Base-by-base conservation (phyloP, 75 land plant species). In the Sequoiadendron giganteum region DNA sequence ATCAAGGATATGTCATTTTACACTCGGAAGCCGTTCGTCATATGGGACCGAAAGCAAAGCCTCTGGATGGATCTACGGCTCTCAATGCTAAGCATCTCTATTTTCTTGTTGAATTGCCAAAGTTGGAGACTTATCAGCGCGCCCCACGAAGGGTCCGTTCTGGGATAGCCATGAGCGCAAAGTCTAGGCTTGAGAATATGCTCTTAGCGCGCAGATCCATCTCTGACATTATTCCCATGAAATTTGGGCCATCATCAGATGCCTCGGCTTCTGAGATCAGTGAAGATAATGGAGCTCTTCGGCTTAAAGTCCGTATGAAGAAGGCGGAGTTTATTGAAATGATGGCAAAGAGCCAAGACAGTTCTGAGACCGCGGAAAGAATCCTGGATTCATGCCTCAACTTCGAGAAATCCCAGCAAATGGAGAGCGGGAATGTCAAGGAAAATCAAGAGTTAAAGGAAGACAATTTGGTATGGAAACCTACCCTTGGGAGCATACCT, bases 1-100 rank as follows among this genome's bases (percentile, higher is more conserved):
- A 92, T 73, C 93, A 93, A 8, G 92, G 91, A 2, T 84, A 88
- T 68, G 91, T 91, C 9, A 38, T 94, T 54, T 73, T 94, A 43
- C 93, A 94, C 34, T 90, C 95, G 4, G 95, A 91, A 38, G 86
- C 91, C 0, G 95, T 94, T 6, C 90, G 92, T 85, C 92, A 89
- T 43, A 87, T 82, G 32, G 93, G 95, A 9, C 77, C 89, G 16
- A 77, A 90, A 85, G 91, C 95, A 8, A 89, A 89, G 88, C 93
- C 95, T 1, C 56, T 94, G 87, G 90, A 89, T 40, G 52, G 61
- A 56, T 56, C 19, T 56, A 25, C 19, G 4, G 18, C 16, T 56
- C 61, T 56, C 19, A 56, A 56, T 0, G 61, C 61, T 16, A 56
- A 56, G 4, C 19, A 56, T 19, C 61, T 56, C 18, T 56, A 56